Evolutionary conservation across 352 stramenopile species (phyloP).

Genomic region (Globisporangium okanoganense): DNA sequence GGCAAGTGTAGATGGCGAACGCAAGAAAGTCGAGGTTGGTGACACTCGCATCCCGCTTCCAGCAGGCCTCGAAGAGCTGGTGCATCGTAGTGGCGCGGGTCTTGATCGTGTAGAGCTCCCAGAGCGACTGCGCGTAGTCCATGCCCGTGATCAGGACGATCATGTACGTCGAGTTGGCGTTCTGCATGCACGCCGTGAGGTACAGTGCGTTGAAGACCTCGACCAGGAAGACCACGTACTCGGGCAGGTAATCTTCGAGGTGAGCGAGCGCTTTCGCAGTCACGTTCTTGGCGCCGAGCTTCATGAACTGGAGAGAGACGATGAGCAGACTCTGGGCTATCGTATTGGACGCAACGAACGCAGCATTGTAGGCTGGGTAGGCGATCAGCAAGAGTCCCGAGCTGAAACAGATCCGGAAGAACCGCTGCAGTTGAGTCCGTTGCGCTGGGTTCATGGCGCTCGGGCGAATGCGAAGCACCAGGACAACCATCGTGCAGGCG

Average conservation of each 20-base stretch:
- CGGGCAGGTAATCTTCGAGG: constrained; percentile 30
- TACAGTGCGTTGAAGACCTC: constrained; percentile 44
- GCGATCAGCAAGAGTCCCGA: constrained; percentile 7
- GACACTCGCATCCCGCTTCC: neutral
- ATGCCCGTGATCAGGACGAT: neutral
- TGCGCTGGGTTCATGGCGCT: constrained; percentile 1
- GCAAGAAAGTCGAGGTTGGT: neutral
- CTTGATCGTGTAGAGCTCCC: neutral
- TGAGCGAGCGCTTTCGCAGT: constrained; percentile 16
- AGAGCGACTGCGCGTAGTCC: neutral
- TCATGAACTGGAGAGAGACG: constrained; percentile 11
- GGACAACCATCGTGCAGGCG: neutral
- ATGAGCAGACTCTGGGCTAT: constrained; percentile 14
- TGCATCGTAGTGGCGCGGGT: neutral
- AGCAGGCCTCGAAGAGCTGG: neutral
- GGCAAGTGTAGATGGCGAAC: neutral
- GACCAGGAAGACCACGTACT: constrained; percentile 35
- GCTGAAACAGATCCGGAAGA: neutral
- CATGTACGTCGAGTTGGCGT: neutral
- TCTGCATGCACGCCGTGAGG: constrained; percentile 34
- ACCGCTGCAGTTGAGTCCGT: neutral
- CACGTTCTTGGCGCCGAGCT: constrained; percentile 24
- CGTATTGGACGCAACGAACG: too few species aligned
- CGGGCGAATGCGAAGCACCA: constrained; percentile 4
- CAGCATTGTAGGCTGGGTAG: constrained; percentile 18